These are phyloP conservation scores for Coemansia sp. DNA, from an alignment of 192 early-diverging fungal genomes.

Conservation along the genomic window DNA sequence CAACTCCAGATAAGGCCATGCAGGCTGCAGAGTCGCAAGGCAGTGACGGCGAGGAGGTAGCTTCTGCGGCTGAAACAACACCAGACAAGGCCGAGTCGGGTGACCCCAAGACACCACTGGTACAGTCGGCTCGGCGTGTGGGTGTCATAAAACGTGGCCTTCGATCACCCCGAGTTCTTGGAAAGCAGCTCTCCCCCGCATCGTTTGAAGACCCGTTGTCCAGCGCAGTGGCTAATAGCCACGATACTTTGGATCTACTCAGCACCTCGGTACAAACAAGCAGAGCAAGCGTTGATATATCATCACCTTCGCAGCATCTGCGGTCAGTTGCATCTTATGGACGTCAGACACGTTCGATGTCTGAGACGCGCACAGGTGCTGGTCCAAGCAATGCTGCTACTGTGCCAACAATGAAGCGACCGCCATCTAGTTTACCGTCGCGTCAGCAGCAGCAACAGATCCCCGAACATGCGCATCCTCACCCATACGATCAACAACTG, in stretches of 20 bases:
- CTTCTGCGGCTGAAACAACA: background rate
- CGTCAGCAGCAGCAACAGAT: conserved; percentile 28
- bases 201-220: conserved; percentile 47
- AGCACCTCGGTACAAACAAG: background rate
- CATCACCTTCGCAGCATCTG: conserved; percentile 8
- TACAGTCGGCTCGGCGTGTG: conserved; percentile 42
- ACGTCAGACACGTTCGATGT: conserved; percentile 46
- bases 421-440: conserved; percentile 6
- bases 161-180: conserved; percentile 44
- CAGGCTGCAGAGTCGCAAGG: background rate
- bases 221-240: conserved; percentile 31
- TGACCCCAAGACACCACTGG: conserved; percentile 10
- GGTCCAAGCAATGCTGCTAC: background rate
- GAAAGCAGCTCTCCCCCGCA: conserved; percentile 38
- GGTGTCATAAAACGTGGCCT: conserved; percentile 49
- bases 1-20: background rate
- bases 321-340: conserved; percentile 5
- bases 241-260: background rate
- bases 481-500: conserved; percentile 54
- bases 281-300: conserved; percentile 37
- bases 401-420: background rate
- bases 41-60: background rate
- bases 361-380: conserved; percentile 19
- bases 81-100: background rate
- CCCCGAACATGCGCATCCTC: conserved; percentile 20